phyloP scores from a whole-genome alignment of 2,329 filamentous ascomycete genomes.

The Apiospora malaysiana region DNA sequence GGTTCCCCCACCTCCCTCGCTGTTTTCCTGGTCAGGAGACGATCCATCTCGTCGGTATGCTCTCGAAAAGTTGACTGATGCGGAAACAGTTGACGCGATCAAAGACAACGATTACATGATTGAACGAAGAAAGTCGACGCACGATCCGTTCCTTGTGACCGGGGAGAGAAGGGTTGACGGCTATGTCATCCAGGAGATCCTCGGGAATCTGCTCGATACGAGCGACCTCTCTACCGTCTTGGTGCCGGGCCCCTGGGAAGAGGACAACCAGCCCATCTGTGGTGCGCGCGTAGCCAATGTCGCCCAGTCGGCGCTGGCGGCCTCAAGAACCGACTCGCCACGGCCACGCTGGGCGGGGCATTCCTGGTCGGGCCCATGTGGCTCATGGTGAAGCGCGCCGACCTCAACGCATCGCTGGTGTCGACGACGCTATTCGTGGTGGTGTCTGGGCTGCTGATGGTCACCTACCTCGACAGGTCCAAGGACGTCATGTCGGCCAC shows the following conservation, averaged over 20 bases:
- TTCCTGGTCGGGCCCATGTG: slow-evolving; percentile 34
- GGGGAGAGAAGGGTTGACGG: slow-evolving; percentile 27
- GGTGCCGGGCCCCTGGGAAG: slow-evolving; percentile 24
- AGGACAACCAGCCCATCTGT: slow-evolving; percentile 22
- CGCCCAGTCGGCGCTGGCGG: not conserved
- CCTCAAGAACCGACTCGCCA: slow-evolving; percentile 23
- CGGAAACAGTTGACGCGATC: slow-evolving; percentile 25
- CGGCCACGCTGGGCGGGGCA: slow-evolving; percentile 24
- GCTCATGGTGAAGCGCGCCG: slow-evolving; percentile 31
- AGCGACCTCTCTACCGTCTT: not conserved
- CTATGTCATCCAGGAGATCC: slow-evolving; percentile 22
- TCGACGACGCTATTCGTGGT: slow-evolving; percentile 30
- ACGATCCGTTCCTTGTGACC: slow-evolving; percentile 28
- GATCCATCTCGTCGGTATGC: too few relatives aligned
- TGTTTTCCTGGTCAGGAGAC: too few relatives aligned
- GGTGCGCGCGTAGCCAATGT: slow-evolving; percentile 24
- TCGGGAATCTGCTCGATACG: not conserved
- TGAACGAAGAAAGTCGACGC: slow-evolving; percentile 21
- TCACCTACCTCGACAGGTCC: slow-evolving; percentile 23
- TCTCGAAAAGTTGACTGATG: not conserved
- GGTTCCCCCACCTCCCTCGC: too few relatives aligned
- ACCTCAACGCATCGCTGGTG: slow-evolving; percentile 22
- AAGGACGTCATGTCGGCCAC: slow-evolving; percentile 31
- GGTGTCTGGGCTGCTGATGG: slow-evolving; percentile 29
- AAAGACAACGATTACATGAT: slow-evolving; percentile 32